These are phyloP conservation scores for Cylindrotheca closterium DNA, from an alignment of 108 stramenopile species.

Conservation along the genomic window DNA sequence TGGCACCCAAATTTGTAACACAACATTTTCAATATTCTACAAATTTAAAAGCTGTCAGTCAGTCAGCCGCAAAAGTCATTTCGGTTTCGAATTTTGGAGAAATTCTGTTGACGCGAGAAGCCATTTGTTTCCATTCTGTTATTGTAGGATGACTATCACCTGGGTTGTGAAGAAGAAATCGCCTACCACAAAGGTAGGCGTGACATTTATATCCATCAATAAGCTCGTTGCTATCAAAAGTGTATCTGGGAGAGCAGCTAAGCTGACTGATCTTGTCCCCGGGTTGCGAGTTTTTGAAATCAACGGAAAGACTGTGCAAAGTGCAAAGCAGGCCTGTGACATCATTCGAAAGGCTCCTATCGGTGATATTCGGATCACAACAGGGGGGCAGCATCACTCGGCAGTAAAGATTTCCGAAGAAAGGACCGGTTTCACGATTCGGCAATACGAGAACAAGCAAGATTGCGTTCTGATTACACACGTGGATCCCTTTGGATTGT, in stretches of 20 bases:
- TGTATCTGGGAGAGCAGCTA: background rate
- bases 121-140: too few species aligned
- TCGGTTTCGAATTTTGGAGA: too few species aligned
- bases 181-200: background rate
- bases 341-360: background rate
- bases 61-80: too few species aligned
- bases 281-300: background rate
- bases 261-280: background rate
- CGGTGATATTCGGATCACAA: background rate
- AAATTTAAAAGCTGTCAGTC: too few species aligned
- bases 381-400: background rate
- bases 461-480: background rate
- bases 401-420: background rate
- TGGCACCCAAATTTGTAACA: too few species aligned
- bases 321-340: background rate
- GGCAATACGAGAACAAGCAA: background rate
- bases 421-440: background rate
- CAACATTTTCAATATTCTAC: too few species aligned
- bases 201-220: background rate
- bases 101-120: too few species aligned
- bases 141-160: conserved; percentile 1
- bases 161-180: background rate
- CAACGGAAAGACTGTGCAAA: background rate
- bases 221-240: background rate
- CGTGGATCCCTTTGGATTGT: background rate